Percentiles rank a stretch among this genome's conserved stretches.
These are phyloP conservation scores for Sporothrix variecibatus DNA, from an alignment of 2,329 filamentous ascomycete genomes.

Conservation along the genomic window DNA sequence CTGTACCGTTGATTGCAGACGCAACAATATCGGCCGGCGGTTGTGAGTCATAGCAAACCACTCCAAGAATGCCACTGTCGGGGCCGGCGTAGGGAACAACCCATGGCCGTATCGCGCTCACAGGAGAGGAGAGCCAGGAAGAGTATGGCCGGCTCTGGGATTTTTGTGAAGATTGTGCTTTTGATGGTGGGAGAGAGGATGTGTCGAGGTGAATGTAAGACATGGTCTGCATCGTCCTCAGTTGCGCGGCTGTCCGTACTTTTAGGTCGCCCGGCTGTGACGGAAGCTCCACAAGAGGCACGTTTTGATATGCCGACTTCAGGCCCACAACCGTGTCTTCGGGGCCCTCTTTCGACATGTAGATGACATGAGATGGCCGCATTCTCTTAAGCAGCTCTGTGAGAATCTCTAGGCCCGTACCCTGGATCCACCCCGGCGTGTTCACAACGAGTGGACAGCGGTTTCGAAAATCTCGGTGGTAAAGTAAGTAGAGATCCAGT, in stretches of 20 bases:
- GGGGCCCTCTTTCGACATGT: constrained; percentile 67
- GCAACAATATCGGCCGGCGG: constrained; percentile 59
- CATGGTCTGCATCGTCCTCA: constrained; percentile 75
- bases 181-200: background rate
- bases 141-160: constrained; percentile 3
- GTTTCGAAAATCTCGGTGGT: constrained; percentile 48
- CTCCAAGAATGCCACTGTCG: constrained; percentile 58
- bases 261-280: constrained; percentile 60
- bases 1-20: constrained; percentile 69
- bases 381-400: constrained; percentile 56
- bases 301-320: constrained; percentile 45
- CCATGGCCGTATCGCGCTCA: constrained; percentile 62
- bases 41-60: constrained; percentile 69
- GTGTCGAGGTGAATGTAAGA: constrained; percentile 68
- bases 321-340: constrained; percentile 58
- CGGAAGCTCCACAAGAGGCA: constrained; percentile 53
- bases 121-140: constrained; percentile 56
- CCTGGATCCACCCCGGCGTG: constrained; percentile 72
- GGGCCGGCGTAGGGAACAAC: constrained; percentile 59
- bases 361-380: constrained; percentile 63
- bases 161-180: background rate
- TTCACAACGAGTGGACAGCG: constrained; percentile 67
- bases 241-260: constrained; percentile 63
- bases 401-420: constrained; percentile 67
- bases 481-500: constrained; percentile 62